Evolutionary conservation across 805 yeast genomes (phyloP).

Genomic region (Monosporozyma aquatica): DNA sequence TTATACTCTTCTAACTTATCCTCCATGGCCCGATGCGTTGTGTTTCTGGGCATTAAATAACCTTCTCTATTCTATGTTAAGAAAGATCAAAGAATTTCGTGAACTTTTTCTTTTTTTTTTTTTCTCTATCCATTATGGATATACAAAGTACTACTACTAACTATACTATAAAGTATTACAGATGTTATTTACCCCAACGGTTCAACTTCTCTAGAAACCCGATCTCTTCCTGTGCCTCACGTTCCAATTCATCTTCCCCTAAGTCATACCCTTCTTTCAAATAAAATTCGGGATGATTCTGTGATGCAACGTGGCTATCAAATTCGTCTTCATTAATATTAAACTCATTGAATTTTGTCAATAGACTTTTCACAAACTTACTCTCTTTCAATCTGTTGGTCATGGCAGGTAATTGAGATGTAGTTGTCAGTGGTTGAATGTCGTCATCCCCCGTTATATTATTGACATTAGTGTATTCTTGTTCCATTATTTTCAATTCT

Average conservation of each 20-base stretch:
- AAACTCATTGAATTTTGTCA: constrained; percentile 28
- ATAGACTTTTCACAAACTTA: constrained; percentile 15
- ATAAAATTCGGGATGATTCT: constrained; percentile 15
- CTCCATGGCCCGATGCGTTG: background rate
- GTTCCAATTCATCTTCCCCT: constrained; percentile 22
- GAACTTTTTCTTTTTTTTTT: too few species aligned
- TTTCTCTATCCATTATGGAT: too few species aligned
- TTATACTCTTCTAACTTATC: constrained; percentile 10
- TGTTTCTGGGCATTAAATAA: background rate
- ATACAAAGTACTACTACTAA: too few species aligned
- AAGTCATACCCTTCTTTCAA: constrained; percentile 21
- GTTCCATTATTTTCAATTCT: constrained; percentile 33
- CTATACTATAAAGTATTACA: too few species aligned
- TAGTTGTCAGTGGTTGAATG: too few species aligned
- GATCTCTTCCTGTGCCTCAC: constrained; percentile 12
- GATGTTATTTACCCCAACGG: too few species aligned
- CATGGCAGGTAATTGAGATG: background rate
- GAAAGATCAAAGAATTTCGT: too few species aligned
- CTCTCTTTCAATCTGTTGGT: background rate
- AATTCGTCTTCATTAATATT: constrained; percentile 26
- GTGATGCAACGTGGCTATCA: constrained; percentile 14
- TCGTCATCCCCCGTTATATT: too few species aligned
- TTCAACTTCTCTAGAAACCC: constrained; percentile 2
- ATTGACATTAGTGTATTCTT: too few species aligned
- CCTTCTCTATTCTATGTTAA: too few species aligned